Evolutionary conservation across 495 filamentous ascomycete genomes (phyloP).

Genomic region (Penicillium herquei): DNA sequence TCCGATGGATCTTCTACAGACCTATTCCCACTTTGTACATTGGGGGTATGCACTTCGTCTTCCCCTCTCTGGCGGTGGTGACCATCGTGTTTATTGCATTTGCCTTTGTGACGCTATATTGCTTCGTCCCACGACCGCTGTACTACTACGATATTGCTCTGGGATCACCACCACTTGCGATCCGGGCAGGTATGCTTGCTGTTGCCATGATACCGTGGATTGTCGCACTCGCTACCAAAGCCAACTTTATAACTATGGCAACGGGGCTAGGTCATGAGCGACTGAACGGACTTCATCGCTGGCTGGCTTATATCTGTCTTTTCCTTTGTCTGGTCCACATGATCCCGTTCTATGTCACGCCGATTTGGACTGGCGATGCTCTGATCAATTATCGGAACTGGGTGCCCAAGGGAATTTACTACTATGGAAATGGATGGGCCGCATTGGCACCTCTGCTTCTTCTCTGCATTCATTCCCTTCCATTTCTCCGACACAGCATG

Average conservation of each 20-base stretch:
- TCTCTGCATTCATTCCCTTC: conserved; percentile 80
- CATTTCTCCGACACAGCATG: conserved; percentile 57
- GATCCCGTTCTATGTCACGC: conserved; percentile 85
- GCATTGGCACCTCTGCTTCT: conserved; percentile 76
- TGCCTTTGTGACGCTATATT: conserved; percentile 74
- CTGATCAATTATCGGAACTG: conserved; percentile 61
- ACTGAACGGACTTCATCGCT: conserved; percentile 89
- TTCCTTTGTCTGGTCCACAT: conserved; percentile 81
- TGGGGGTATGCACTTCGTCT: conserved; percentile 61
- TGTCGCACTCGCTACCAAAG: conserved; percentile 83
- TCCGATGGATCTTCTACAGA: conserved; percentile 82
- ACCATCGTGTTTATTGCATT: conserved; percentile 62
- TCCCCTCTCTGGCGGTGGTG: conserved; percentile 72
- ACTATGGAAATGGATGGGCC: conserved; percentile 89
- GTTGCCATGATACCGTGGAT: conserved; percentile 96
- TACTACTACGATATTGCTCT: conserved; percentile 79
- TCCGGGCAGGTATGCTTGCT: conserved; percentile 90
- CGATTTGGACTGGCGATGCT: conserved; percentile 76
- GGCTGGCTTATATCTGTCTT: conserved; percentile 84
- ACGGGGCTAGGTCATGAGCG: conserved; percentile 92
- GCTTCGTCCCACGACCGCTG: conserved; percentile 78
- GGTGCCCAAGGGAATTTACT: conserved; percentile 59
- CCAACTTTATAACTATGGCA: conserved; percentile 78
- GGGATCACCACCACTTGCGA: conserved; percentile 86
- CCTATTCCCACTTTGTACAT: conserved; percentile 69